phyloP scores from a whole-genome alignment of 2,329 filamentous ascomycete species.

The Arthrobotrys megalospora region DNA sequence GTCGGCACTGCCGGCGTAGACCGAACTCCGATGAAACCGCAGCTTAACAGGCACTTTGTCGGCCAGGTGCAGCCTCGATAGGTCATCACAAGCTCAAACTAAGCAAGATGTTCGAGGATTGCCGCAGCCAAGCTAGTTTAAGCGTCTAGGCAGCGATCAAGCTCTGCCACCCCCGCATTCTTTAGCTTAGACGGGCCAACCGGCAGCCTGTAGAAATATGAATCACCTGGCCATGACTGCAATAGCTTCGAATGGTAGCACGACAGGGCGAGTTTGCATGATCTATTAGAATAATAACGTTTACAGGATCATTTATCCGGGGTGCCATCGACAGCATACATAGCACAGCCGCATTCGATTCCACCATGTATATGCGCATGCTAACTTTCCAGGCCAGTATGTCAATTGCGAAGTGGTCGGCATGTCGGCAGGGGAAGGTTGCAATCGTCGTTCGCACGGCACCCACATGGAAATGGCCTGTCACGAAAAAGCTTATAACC shows the following conservation, averaged over 20 bases:
- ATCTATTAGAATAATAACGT: neutral
- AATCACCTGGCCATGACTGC: slow-evolving; percentile 1
- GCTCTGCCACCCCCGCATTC: slow-evolving; percentile 28
- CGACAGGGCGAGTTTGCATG: neutral
- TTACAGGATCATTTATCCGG: neutral
- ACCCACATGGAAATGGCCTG: neutral
- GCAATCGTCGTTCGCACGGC: neutral
- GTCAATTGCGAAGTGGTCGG: neutral
- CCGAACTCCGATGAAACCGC: neutral
- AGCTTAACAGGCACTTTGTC: neutral
- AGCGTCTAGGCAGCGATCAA: slow-evolving; percentile 28
- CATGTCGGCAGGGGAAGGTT: slow-evolving; percentile 2
- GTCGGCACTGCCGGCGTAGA: neutral
- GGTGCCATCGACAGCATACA: neutral
- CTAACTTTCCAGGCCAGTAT: neutral
- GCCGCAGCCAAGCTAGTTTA: neutral
- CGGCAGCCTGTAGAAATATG: neutral
- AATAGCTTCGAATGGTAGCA: neutral
- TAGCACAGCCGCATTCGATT: slow-evolving; percentile 9
- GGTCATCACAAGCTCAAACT: neutral
- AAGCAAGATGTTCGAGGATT: neutral
- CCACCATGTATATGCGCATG: neutral
- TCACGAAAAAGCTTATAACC: slow-evolving; percentile 10
- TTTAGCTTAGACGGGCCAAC: neutral
- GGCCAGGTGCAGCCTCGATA: neutral